A percentile compares a stretch with the other conserved stretches of the same genome.
These are phyloP conservation scores for Chiua virens DNA, from an alignment of 768 basidiomycete genomes.

Conservation along the genomic window DNA sequence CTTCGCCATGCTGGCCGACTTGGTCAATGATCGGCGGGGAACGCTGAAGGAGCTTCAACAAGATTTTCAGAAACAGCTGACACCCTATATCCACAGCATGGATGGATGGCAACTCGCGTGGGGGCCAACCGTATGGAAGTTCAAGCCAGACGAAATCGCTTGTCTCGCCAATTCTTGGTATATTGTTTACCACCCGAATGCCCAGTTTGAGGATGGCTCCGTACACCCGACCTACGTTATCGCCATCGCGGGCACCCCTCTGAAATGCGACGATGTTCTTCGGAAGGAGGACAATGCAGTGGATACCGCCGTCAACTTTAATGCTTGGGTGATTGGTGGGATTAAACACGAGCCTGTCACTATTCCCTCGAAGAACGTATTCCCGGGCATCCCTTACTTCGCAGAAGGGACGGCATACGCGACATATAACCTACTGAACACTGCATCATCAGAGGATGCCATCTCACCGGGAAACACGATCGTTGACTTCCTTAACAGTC, in stretches of 20 bases:
- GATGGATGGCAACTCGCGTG: conserved; percentile 10
- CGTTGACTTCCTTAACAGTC: conserved; percentile 1
- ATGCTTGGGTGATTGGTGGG: conserved; percentile 2
- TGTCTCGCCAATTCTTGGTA: conserved; percentile 18
- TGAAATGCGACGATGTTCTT: not conserved
- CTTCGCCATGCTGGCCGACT: conserved; percentile 33
- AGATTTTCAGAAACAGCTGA: not conserved
- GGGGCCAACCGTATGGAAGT: conserved; percentile 18
- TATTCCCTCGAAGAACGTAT: not conserved
- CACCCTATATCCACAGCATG: not conserved
- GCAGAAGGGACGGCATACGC: not conserved
- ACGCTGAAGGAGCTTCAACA: not conserved
- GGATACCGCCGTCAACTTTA: conserved; percentile 7
- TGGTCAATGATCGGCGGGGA: conserved; percentile 65
- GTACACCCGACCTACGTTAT: conserved; percentile 7
- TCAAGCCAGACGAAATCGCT: not conserved
- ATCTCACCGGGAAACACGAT: not conserved
- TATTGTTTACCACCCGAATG: conserved; percentile 7
- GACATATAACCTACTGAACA: conserved; percentile 1
- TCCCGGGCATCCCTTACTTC: not conserved
- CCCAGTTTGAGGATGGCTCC: conserved; percentile 11
- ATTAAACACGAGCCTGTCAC: not conserved
- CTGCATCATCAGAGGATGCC: not conserved
- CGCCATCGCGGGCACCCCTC: conserved; percentile 9
- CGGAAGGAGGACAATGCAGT: conserved; percentile 8